A percentile compares a stretch with the other conserved stretches of the same genome.
Evolutionary conservation across 2,329 filamentous ascomycete genomes (phyloP).

Genomic region (Pestalotiopsis sp.): DNA sequence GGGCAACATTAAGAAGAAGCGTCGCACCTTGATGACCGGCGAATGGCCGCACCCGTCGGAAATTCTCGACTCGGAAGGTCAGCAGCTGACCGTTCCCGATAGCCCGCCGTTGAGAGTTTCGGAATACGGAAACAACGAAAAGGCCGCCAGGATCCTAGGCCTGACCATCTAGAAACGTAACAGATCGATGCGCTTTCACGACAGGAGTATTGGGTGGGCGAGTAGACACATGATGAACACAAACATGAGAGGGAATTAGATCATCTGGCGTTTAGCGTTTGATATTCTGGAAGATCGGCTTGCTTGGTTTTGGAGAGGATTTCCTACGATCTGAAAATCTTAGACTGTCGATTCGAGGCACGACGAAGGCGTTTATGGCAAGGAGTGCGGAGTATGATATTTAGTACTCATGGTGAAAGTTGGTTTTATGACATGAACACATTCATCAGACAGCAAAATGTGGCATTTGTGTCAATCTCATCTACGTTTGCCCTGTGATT

Average conservation of each 20-base stretch:
- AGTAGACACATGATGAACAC: not conserved
- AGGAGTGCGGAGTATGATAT: not conserved
- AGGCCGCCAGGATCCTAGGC: conserved; percentile 15
- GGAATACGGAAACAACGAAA: conserved; percentile 24
- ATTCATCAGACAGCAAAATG: not conserved
- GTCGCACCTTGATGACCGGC: conserved; percentile 32
- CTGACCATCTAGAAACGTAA: conserved; percentile 12
- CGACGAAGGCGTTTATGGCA: not conserved
- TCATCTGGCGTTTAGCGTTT: not conserved
- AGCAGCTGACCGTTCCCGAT: conserved; percentile 23
- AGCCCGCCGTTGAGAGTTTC: conserved; percentile 27
- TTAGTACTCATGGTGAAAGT: not conserved
- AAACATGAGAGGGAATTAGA: not conserved
- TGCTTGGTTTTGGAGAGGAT: not conserved
- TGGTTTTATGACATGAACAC: not conserved
- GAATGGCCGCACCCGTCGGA: conserved; percentile 35
- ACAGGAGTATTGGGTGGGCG: not conserved
- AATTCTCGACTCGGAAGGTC: conserved; percentile 24
- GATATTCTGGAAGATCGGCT: not conserved
- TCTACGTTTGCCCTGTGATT: too few species aligned
- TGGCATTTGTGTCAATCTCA: not conserved
- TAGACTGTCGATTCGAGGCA: not conserved
- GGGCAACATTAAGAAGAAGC: conserved; percentile 37
- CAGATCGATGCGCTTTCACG: not conserved
- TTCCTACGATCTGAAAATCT: not conserved